phyloP scores from a whole-genome alignment of 164 flowering plant species.

The Sextonia rubra region DNA sequence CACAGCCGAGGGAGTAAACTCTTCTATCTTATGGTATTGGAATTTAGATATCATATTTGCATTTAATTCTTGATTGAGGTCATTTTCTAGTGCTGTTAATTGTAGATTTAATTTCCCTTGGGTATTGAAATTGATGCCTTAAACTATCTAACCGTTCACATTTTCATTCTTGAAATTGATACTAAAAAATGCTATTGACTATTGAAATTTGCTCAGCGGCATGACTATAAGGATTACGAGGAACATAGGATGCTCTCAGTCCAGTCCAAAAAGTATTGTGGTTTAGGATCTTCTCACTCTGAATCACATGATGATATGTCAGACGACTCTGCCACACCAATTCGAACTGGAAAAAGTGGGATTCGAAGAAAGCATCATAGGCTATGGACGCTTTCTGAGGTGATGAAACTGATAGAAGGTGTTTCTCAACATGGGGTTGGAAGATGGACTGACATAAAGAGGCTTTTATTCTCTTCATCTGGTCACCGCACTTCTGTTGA shows the following conservation, averaged over 20 bases:
- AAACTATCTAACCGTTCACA: not conserved
- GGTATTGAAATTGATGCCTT: not conserved
- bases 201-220: slow-evolving; percentile 19
- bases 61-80: too few relatives aligned
- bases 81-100: too few relatives aligned
- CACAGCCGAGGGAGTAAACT: too few relatives aligned
- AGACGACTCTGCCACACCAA: slow-evolving; percentile 22
- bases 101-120: not conserved
- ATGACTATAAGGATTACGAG: slow-evolving; percentile 26
- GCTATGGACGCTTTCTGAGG: slow-evolving; percentile 61
- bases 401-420: slow-evolving; percentile 59
- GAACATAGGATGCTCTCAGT: slow-evolving; percentile 15
- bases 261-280: slow-evolving; percentile 13
- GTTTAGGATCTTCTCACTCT: slow-evolving; percentile 16
- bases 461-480: slow-evolving; percentile 47
- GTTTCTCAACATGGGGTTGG: slow-evolving; percentile 69
- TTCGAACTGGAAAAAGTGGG: slow-evolving; percentile 20
- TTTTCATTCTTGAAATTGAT: not conserved
- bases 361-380: slow-evolving; percentile 41
- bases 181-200: not conserved
- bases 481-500: slow-evolving; percentile 63
- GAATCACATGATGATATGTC: slow-evolving; percentile 32
- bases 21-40: too few relatives aligned
- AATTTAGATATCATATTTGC: too few relatives aligned
- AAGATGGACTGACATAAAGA: slow-evolving; percentile 65